Percentiles rank a stretch among this genome's conserved stretches.
phyloP scores from a whole-genome alignment of 768 basidiomycete species.

The Pleurotus sapidus region DNA sequence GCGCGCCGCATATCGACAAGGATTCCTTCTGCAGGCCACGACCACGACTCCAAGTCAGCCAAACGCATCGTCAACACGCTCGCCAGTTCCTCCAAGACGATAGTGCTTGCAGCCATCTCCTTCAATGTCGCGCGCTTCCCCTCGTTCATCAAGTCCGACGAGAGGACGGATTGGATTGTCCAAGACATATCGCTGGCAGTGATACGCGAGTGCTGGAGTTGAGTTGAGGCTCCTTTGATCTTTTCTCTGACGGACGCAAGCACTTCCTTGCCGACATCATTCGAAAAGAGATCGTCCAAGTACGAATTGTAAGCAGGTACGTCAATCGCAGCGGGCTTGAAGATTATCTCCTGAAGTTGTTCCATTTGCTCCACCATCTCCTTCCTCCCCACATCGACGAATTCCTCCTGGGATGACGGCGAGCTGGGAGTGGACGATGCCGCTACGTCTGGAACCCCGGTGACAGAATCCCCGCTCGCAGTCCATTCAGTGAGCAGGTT shows the following conservation, averaged over 20 bases:
- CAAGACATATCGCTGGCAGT: slow-evolving; percentile 21
- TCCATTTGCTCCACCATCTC: slow-evolving; percentile 41
- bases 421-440: slow-evolving; percentile 2
- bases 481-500: slow-evolving; percentile 43
- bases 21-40: slow-evolving; percentile 41
- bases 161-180: slow-evolving; percentile 32
- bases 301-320: slow-evolving; percentile 27
- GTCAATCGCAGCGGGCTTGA: slow-evolving; percentile 33
- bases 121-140: slow-evolving; percentile 36
- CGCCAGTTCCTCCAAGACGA: slow-evolving; percentile 36
- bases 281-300: slow-evolving; percentile 34
- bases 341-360: slow-evolving; percentile 36
- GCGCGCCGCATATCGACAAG: slow-evolving; percentile 42
- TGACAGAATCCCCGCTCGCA: slow-evolving; percentile 36
- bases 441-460: slow-evolving; percentile 13
- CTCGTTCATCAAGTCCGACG: slow-evolving; percentile 35
- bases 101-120: slow-evolving; percentile 37
- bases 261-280: slow-evolving; percentile 24
- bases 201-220: slow-evolving; percentile 23
- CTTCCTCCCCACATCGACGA: slow-evolving; percentile 34
- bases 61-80: slow-evolving; percentile 46
- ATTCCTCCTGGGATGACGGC: slow-evolving; percentile 13
- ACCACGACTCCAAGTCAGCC: slow-evolving; percentile 35
- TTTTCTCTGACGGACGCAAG: slow-evolving; percentile 27
- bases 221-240: slow-evolving; percentile 23